Evolutionary conservation across 2,329 filamentous ascomycete species (phyloP), one percentile per base, ranked within the genome.

Genomic region (Bimuria novae-zelandiae): DNA sequence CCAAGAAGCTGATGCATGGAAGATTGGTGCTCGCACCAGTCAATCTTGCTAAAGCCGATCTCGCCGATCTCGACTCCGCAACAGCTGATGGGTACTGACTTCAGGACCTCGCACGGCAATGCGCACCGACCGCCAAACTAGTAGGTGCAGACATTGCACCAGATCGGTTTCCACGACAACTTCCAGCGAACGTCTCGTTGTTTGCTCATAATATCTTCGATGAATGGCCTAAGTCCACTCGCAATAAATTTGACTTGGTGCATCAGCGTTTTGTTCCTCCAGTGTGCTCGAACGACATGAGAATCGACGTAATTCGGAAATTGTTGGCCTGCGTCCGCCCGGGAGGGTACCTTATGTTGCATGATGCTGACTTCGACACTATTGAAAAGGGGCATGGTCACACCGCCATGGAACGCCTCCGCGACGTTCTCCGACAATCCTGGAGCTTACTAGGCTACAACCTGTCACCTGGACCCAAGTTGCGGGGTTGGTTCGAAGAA

Each of bases 61-160:
- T 57, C 16, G 37, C 43, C 10, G 44, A 57, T 30, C 46, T 59
- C 10, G 56, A 59, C 30, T 59, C 56, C 2, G 56, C 54, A 1
- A 59, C 56, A 6, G 56, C 44, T 17, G 56, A 59, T 22, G 54
- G 56, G 23, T 25, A 51, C 42, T 59, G 56, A 54, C 46, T 57
- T 7, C 33, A 22, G 12, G 54, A 56, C 27, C 37, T 59, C 8
- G 49, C 53, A 12, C 16, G 5, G 10, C 11, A 12, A 2, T 10
- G 51, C 10, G 23, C 29, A 23, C 44, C 23, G 12, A 44, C n/a
- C 10, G 36, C 49, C 1, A 44, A 21, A 33, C 37, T 56, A 6
- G 22, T 57, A 3, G 56, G 56, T 3, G 43, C 51, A 1, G 54
- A 59, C 32, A 54, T 54, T 27, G 54, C 54, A 8, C 42, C 54